phyloP scores from a whole-genome alignment of 2,329 filamentous ascomycete genomes.

The Cryphonectria japonica region DNA sequence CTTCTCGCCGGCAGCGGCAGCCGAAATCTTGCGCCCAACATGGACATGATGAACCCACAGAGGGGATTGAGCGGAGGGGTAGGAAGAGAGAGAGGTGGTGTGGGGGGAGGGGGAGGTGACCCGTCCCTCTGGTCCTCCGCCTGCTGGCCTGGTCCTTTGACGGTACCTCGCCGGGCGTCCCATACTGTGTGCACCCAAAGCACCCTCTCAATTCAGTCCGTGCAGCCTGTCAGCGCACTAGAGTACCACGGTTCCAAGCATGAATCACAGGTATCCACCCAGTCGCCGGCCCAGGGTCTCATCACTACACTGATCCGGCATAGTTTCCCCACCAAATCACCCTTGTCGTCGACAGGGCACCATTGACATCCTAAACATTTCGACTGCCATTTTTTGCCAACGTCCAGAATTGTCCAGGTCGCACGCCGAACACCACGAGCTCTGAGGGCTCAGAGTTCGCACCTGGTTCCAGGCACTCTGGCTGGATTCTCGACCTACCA shows the following conservation, averaged over 20 bases:
- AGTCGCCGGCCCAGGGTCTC: conserved; percentile 10
- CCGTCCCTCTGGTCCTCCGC: not conserved
- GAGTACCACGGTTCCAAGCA: not conserved
- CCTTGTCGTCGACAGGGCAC: conserved; percentile 25
- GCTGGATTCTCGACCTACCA: not conserved
- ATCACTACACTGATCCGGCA: conserved; percentile 17
- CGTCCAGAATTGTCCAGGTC: not conserved
- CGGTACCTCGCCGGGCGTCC: not conserved
- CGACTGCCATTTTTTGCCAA: not conserved
- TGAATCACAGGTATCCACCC: conserved; percentile 8
- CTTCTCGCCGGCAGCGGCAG: conserved; percentile 21
- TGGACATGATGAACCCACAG: conserved; percentile 3
- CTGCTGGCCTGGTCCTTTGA: not conserved
- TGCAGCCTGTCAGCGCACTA: conserved; percentile 4
- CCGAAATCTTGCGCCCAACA: conserved; percentile 15
- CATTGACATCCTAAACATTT: conserved; percentile 25
- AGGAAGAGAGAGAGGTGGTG: too few species aligned
- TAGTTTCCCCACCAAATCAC: conserved; percentile 20
- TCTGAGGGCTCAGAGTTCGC: not conserved
- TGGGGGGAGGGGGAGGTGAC: not conserved
- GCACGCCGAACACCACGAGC: not conserved
- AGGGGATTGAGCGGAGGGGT: not conserved
- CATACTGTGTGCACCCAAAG: conserved; percentile 4
- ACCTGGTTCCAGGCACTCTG: not conserved
- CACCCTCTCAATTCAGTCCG: not conserved